Percentiles rank a stretch among this genome's conserved stretches.
These are phyloP conservation scores for Candida maris DNA, from an alignment of 805 yeast species.

Conservation along the genomic window DNA sequence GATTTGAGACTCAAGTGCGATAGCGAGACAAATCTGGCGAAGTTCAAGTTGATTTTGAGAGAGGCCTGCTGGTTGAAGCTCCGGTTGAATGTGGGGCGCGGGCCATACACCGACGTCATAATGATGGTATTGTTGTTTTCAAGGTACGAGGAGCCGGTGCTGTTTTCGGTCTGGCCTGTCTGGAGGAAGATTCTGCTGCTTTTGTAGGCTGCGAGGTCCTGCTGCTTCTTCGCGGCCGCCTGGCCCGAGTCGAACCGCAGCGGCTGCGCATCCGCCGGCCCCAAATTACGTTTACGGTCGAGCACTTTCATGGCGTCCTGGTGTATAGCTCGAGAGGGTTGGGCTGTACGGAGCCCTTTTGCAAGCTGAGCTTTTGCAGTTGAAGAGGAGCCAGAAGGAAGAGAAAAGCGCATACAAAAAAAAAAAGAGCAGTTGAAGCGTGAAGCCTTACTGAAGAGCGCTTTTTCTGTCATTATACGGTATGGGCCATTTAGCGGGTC, in stretches of 20 bases:
- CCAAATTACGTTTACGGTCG: constrained; percentile 84
- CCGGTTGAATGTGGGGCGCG: constrained; percentile 57
- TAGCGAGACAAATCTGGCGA: constrained; percentile 41
- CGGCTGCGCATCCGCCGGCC: constrained; percentile 67
- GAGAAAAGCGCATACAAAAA: too few relatives aligned
- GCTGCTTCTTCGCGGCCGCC: constrained; percentile 1
- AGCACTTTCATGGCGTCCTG: constrained; percentile 37
- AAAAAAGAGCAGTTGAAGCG: too few relatives aligned
- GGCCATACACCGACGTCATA: constrained; percentile 79
- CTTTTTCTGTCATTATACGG: too few relatives aligned
- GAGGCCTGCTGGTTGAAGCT: constrained; percentile 32
- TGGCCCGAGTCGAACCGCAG: constrained; percentile 34
- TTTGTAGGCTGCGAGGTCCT: not conserved
- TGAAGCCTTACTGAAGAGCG: too few relatives aligned
- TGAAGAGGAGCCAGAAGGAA: too few relatives aligned
- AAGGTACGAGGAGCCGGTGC: constrained; percentile 79
- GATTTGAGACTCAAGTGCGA: constrained; percentile 26
- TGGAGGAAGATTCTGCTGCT: constrained; percentile 44
- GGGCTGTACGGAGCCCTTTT: too few relatives aligned
- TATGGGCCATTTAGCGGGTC: too few relatives aligned
- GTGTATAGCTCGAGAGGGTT: too few relatives aligned
- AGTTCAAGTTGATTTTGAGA: constrained; percentile 32
- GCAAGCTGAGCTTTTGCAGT: too few relatives aligned
- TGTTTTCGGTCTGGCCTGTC: constrained; percentile 63
- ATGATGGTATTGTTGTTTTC: constrained; percentile 63